Conservation (phyloP, 1,284 basidiomycete species). For the Tilletia indica region DNA sequence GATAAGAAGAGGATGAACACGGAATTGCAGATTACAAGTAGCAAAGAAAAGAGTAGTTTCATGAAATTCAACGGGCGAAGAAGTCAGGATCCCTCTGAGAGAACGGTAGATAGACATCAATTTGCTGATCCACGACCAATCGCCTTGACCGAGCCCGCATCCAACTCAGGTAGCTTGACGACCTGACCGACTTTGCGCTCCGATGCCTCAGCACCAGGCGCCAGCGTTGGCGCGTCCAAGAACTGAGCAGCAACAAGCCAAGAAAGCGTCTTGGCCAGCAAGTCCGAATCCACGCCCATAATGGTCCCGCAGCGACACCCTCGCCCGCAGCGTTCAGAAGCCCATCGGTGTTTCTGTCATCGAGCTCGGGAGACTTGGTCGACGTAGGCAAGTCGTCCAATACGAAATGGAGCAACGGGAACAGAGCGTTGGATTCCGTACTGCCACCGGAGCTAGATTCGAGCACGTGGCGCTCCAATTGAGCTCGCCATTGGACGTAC, state of each 20-base stretch:
- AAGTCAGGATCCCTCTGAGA: no score
- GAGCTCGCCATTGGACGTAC: slow-evolving; percentile 86
- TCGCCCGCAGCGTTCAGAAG: slow-evolving; percentile 26
- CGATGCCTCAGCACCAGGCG: slow-evolving; percentile 20
- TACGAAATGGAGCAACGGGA: slow-evolving; percentile 89
- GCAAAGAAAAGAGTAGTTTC: no score
- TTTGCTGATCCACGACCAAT: slow-evolving; percentile 54
- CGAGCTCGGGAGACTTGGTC: slow-evolving; percentile 88
- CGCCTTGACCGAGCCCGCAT: slow-evolving; percentile 37
- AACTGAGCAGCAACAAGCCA: slow-evolving; percentile 89
- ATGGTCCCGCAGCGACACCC: slow-evolving; percentile 30
- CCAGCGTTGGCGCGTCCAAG: slow-evolving; percentile 61
- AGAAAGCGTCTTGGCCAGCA: slow-evolving; percentile 86
- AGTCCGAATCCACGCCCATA: slow-evolving; percentile 72
- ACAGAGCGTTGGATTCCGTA: slow-evolving; percentile 84
- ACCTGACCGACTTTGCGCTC: slow-evolving; percentile 21
- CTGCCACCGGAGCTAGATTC: slow-evolving; percentile 19
- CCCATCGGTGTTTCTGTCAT: slow-evolving; percentile 74
- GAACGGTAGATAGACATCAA: slow-evolving; percentile 17
- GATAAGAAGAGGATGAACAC: no score
- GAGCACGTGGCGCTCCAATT: slow-evolving; percentile 91
- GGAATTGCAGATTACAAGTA: no score
- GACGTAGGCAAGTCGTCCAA: slow-evolving; percentile 94
- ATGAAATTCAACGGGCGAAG: no score
- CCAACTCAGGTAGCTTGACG: slow-evolving; percentile 42